phyloP scores from a whole-genome alignment of 1,284 basidiomycete genomes.

The Rhodotorula sp. region DNA sequence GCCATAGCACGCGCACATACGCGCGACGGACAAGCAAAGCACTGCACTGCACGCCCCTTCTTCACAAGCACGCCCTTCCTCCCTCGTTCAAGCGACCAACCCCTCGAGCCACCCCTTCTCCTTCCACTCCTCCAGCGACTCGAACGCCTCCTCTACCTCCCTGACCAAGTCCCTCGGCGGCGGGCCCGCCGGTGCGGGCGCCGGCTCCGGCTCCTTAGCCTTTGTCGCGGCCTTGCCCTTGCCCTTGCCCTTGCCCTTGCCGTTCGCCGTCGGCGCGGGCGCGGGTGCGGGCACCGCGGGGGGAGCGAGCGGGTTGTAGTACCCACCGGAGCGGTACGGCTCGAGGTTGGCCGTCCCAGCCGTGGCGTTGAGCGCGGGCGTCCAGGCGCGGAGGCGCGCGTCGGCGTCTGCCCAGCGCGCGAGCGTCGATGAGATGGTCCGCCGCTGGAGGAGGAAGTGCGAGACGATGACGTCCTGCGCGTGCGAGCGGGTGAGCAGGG shows the following conservation, averaged over 20 bases:
- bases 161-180: constrained; percentile 9
- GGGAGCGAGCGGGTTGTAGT: not conserved
- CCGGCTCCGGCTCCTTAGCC: not conserved
- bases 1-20: too few relatives aligned
- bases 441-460: constrained; percentile 20
- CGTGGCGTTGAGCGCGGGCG: constrained; percentile 4
- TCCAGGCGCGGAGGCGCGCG: constrained; percentile 18
- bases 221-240: not conserved
- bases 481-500: not conserved
- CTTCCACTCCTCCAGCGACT: constrained; percentile 12
- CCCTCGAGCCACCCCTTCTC: constrained; percentile 6
- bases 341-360: constrained; percentile 14
- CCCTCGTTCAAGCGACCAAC: not conserved
- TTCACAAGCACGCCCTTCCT: not conserved
- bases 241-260: not conserved
- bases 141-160: constrained; percentile 18
- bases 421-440: constrained; percentile 2
- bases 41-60: too few relatives aligned
- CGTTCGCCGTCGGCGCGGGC: not conserved
- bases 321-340: not conserved
- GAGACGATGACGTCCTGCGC: constrained; percentile 24
- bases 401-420: constrained; percentile 7
- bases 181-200: not conserved
- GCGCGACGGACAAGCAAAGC: too few relatives aligned
- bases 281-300: not conserved